These are phyloP conservation scores for Lomentospora prolificans DNA, from an alignment of 2,329 filamentous ascomycete genomes.

Conservation along the genomic window DNA sequence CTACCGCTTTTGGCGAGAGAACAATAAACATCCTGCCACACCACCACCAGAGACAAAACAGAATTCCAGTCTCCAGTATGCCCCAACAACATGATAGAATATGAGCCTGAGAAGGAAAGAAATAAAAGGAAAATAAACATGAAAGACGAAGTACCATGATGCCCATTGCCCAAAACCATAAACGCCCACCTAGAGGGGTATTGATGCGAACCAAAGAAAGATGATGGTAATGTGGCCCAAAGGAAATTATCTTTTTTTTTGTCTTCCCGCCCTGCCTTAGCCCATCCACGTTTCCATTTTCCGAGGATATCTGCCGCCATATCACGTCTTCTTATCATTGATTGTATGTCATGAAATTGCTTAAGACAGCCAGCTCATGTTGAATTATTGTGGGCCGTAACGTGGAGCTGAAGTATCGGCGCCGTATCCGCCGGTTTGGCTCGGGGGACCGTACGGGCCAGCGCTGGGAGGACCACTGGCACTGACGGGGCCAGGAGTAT, in stretches of 20 bases:
- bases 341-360: constrained; percentile 1
- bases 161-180: neutral
- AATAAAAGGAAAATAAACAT: neutral
- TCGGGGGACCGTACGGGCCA: constrained; percentile 2
- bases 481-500: constrained; percentile 1
- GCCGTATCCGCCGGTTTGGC: neutral
- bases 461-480: constrained; percentile 3
- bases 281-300: neutral
- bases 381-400: constrained; percentile 3
- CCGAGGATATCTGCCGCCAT: neutral
- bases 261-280: neutral
- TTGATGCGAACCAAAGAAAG: constrained; percentile 4
- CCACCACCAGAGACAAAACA: neutral
- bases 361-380: neutral
- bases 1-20: neutral
- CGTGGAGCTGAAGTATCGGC: neutral
- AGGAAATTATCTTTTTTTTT: neutral
- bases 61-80: neutral
- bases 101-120: neutral
- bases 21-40: neutral
- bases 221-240: neutral
- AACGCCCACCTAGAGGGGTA: constrained; percentile 2
- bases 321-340: neutral
- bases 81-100: neutral
- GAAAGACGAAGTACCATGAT: neutral